Base-by-base conservation (phyloP, 371 early-diverging fungal species). In the Mucor irregularis region DNA sequence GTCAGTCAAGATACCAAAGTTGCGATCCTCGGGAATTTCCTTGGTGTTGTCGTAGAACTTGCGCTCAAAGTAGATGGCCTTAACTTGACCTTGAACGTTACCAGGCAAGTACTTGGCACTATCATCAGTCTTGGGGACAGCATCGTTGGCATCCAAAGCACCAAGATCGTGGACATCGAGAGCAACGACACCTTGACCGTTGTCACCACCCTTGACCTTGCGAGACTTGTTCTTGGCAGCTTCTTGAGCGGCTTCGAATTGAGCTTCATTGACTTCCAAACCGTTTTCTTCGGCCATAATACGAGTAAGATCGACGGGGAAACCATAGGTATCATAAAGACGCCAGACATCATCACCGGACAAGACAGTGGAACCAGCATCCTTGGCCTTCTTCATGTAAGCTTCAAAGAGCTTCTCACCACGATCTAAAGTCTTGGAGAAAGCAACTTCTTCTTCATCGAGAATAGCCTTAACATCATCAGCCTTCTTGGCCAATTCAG, bases 251-350 rank as follows among this genome's bases (percentile, higher is more conserved):
- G 69, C 72, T 64, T 90, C 81, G 63, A 99, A 99, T 64, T 83
- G 93, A 25, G 80, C 82, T 65, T 94, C 92, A 68, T 99, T 92
- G 17, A 99, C 88, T 14, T 62, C 58, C 49, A 99, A 73, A 8
- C 92, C 94, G 67, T 89, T 90, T 74, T 99, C 99, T 70, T 97
- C 95, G 22, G 98, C 98, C 94, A 99, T 98, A 46, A 99, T 71
- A 58, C 92, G 90, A 7, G 99, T 99, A 54, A 99, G 81, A 78
- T 99, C 99, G 5, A 97, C 92, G 14, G 99, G 99, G 90, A 99
- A 99, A 47, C 99, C 99, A 73, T 94, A 99, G 14, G 99, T 99
- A 74, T 99, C 99, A 66, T 99, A 99, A 64, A 99, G 80, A 22
- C 95, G 85, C 96, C 98, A 99, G 19, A 94, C 98, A 75, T 96